These are phyloP conservation scores for Coffea canephora DNA, from an alignment of 257 asterid genomes.

Conservation along the genomic window DNA sequence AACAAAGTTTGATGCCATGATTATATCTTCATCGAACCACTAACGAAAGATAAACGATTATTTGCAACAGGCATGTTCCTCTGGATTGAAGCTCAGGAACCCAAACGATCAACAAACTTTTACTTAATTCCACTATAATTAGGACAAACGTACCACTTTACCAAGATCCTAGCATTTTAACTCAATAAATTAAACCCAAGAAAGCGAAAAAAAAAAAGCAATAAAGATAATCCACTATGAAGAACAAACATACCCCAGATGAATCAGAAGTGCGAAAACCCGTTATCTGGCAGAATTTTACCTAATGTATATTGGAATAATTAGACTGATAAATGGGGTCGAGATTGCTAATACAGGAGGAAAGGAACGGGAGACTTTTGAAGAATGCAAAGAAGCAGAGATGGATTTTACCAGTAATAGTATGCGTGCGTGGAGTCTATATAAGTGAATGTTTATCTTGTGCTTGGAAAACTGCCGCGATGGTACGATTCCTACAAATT, in stretches of 20 bases:
- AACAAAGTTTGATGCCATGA: neutral
- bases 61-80: neutral
- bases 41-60: neutral
- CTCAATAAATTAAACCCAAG: neutral
- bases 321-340: neutral
- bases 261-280: neutral
- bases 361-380: constrained; percentile 2
- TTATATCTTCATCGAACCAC: neutral
- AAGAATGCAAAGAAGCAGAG: neutral
- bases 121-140: neutral
- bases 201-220: neutral
- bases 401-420: neutral
- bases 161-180: neutral
- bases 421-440: neutral
- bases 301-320: neutral
- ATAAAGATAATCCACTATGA: neutral
- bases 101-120: neutral
- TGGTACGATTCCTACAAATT: no score
- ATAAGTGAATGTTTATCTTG: constrained; percentile 4
- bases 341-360: neutral
- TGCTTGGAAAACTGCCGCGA: neutral
- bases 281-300: neutral
- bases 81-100: neutral
- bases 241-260: neutral
- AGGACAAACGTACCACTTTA: neutral